Evolutionary conservation across 805 yeast species (phyloP).

Genomic region (Cyberlindnera mycetangii): DNA sequence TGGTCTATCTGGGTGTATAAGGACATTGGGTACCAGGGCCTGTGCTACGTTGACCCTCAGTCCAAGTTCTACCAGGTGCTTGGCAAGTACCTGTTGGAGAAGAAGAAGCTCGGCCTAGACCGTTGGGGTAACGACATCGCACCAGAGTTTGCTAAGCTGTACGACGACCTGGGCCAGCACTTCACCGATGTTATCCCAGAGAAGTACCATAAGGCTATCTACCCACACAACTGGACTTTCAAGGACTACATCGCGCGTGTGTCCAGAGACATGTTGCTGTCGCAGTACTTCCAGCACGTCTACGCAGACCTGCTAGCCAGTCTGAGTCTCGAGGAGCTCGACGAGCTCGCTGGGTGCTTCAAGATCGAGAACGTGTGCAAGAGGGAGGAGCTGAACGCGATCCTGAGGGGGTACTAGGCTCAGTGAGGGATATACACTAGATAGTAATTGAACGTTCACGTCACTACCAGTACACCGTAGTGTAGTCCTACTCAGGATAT

Average conservation of each 20-base stretch:
- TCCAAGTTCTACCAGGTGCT: conserved; percentile 43
- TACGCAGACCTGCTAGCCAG: conserved; percentile 43
- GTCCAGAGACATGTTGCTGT: conserved; percentile 43
- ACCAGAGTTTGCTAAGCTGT: conserved; percentile 37
- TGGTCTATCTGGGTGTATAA: conserved; percentile 57
- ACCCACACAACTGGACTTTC: conserved; percentile 41
- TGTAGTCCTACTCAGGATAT: too few relatives aligned
- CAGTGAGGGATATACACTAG: neutral
- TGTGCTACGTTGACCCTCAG: conserved; percentile 43
- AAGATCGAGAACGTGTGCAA: conserved; percentile 44
- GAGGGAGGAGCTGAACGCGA: conserved; percentile 40
- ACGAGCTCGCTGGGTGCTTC: conserved; percentile 48
- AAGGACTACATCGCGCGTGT: conserved; percentile 38
- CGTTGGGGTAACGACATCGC: conserved; percentile 49
- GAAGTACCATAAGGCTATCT: conserved; percentile 37
- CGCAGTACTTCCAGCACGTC: conserved; percentile 43
- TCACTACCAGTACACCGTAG: too few relatives aligned
- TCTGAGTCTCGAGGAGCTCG: conserved; percentile 43
- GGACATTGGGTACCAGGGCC: conserved; percentile 51
- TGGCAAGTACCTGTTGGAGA: conserved; percentile 42
- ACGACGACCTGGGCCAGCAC: conserved; percentile 36
- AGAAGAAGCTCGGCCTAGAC: conserved; percentile 45
- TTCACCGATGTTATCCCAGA: conserved; percentile 40
- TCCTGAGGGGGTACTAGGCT: conserved; percentile 19
- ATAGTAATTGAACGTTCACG: too few relatives aligned